Evolutionary conservation across 495 filamentous ascomycete genomes (phyloP), one percentile per base, ranked within the genome.

Genomic region (Aspergillus coremiiformis): DNA sequence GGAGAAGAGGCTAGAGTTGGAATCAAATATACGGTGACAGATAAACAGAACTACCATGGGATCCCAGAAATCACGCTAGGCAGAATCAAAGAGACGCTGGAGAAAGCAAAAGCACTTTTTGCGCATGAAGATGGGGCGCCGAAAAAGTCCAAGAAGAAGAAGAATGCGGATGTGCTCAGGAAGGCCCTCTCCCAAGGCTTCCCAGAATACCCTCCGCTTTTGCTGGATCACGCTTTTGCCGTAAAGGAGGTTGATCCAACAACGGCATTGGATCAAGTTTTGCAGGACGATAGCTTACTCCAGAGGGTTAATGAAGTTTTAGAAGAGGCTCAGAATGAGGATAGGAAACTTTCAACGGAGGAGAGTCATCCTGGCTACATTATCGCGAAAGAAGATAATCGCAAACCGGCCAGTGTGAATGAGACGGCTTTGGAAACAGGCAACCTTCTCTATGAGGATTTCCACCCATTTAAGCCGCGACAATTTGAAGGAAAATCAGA

Each of bases 391-490:
- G 58, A 79, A 54, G 66, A 71, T 52, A 55, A 47, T 8, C 64
- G 70, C 49, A 56, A 74, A 27, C 26, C 42, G 23, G 20, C 51
- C 15, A 55, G 41, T 27, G 35, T 53, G 7, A 71, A 74, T 4
- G 70, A 70, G 10, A 66, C 66, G 44, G 54, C 62, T 12, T 60
- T 74, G 42, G 65, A 74, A 39, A 66, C 67, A 8, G 71, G 73
- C 49, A 57, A 73, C 15, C 58, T 93, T 4, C 66, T 95, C 10
- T 98, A 97, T 58, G 87, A 96, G 46, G 93, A 98, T 55, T 96
- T 96, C 62, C 92, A 96, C 61, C 93, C 93, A 0, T 98, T 96
- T 69, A 75, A 84, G 39, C 93, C 93, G 0, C 76, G 78, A 24
- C 93, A 98, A 59, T 90, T 95, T 57, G 84, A 83, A 53, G 73